phyloP scores from a whole-genome alignment of 2,329 filamentous ascomycete genomes.

The Bimuria novae-zelandiae region DNA sequence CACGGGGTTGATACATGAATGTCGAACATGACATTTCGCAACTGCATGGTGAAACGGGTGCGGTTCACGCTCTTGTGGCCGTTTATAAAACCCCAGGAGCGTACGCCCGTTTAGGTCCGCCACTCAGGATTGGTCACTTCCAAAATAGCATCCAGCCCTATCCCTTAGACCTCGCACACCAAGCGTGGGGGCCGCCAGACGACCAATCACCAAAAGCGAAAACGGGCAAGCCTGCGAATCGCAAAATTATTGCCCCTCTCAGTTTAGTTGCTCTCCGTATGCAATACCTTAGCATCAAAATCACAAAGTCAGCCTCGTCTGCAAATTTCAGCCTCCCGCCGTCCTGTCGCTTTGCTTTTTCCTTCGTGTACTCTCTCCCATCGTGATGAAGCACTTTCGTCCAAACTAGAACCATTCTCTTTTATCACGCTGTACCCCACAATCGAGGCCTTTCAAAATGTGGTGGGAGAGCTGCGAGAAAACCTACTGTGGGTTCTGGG shows the following conservation, averaged over 20 bases:
- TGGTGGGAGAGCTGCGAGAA: conserved; percentile 19
- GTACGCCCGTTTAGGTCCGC: too few species aligned
- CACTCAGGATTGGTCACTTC: background rate
- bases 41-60: background rate
- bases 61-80: background rate
- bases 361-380: background rate
- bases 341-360: background rate
- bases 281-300: background rate
- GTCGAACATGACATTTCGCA: background rate
- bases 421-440: background rate
- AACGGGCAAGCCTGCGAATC: background rate
- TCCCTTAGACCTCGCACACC: background rate
- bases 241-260: background rate
- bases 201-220: background rate
- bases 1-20: background rate
- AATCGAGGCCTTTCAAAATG: background rate
- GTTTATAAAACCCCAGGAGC: too few species aligned
- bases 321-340: background rate
- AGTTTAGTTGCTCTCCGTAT: background rate
- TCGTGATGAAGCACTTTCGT: conserved; percentile 1
- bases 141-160: background rate
- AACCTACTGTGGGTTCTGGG: conserved; percentile 18
- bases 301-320: background rate
- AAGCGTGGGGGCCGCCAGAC: background rate
- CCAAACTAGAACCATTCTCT: background rate